Base-by-base conservation (phyloP, 2,329 filamentous ascomycete species). In the Fusarium sp. region DNA sequence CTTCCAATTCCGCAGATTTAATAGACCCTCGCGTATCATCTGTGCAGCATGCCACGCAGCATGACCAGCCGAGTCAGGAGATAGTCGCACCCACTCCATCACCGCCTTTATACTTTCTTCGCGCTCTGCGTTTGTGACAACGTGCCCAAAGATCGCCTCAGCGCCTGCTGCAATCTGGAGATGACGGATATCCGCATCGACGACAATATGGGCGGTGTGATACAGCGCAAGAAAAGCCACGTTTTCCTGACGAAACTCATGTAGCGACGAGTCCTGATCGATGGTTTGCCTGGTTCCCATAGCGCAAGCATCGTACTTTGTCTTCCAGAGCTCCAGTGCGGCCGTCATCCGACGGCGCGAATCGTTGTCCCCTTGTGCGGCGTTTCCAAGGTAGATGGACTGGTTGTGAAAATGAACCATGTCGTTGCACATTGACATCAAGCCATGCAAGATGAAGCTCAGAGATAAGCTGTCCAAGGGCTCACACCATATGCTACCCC, bases 381-480 rank as follows among this genome's bases (percentile, higher is more conserved):
- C 51, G 0, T 38, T 54, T 2, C 51, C 51, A 3, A 54, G 51
- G 13, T 54, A 54, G 9, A 54, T 54, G 5, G 50, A 54, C 50
- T 54, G 50, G 32, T 54, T 54, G 13, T 54, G 50, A 22, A 54
- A 54, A 6, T 54, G 50, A 7, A 54, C 50, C 50, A 54, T 54
- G 24, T 54, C 51, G 13, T 54, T 54, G 11, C 24, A 54, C 51
- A 54, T 54, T 2, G 51, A 54, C 51, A 54, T 38, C 5, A 54
- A 17, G 0, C 51, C 51, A 0, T 54, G 35, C 5, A 54, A 3
- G 14, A 38, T 28, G 0, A 54, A 54, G 10, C 30, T 54, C 32
- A 54, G 24, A 38, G 51, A 54, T 3, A 54, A 3, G 24, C 32
- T 38, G 1, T 54, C 51, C 12, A 54, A 22, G 0, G 18, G 0